A percentile compares a stretch with the other conserved stretches of the same genome.
phyloP scores from a whole-genome alignment of 2,329 filamentous ascomycete species.

The Lizonia empirigonia region DNA sequence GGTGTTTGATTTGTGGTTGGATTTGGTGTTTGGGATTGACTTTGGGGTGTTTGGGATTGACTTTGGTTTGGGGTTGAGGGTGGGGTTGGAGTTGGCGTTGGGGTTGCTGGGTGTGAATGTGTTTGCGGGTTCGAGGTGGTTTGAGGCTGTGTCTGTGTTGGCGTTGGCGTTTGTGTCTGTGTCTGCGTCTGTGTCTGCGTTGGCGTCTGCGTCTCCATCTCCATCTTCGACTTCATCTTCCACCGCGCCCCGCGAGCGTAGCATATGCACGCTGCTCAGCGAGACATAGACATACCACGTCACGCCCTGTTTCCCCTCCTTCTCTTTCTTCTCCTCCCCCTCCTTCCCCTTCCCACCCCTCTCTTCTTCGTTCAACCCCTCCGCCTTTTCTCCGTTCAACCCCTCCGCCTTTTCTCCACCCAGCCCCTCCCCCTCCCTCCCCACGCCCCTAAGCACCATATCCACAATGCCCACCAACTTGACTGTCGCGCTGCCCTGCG shows the following conservation, averaged over 20 bases:
- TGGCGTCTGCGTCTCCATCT: background rate
- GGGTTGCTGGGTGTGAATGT: no score
- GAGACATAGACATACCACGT: constrained; percentile 29
- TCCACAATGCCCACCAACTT: constrained; percentile 33
- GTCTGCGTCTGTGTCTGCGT: background rate
- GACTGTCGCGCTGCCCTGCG: constrained; percentile 27
- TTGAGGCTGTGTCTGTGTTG: no score
- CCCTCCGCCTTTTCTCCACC: no score
- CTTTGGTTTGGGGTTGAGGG: no score
- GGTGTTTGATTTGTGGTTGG: no score
- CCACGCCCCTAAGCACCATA: constrained; percentile 22
- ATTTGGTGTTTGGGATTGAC: no score
- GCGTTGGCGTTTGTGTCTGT: no score
- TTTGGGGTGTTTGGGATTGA: no score
- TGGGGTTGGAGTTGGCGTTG: no score
- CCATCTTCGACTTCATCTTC: background rate
- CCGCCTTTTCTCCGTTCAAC: no score
- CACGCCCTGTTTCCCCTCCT: background rate
- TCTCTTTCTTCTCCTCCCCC: background rate
- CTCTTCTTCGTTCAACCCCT: constrained; percentile 4
- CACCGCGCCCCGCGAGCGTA: background rate
- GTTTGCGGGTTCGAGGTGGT: no score
- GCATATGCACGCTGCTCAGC: constrained; percentile 20
- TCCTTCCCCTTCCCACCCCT: background rate
- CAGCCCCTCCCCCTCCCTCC: no score